Evolutionary conservation across 108 stramenopile species (phyloP).

Genomic region (Cyclostephanos tholiformis): DNA sequence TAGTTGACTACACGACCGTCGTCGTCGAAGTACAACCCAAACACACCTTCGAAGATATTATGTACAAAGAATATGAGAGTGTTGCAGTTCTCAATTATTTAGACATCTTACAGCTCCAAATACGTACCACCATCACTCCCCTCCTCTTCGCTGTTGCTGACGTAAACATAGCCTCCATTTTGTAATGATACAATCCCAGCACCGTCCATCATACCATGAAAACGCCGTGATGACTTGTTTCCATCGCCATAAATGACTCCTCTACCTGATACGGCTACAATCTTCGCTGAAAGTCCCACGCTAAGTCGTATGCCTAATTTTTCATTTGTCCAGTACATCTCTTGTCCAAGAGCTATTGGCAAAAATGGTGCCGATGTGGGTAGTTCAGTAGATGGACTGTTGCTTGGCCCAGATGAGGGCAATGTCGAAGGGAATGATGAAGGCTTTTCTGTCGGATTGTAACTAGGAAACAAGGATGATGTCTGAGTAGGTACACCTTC

Average conservation of each 20-base stretch:
- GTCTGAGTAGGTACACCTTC: background rate
- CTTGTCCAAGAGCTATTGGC: slow-evolving; percentile 6
- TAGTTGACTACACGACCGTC: slow-evolving; percentile 12
- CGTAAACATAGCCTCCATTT: slow-evolving; percentile 27
- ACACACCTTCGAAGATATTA: slow-evolving; percentile 11
- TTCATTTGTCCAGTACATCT: background rate
- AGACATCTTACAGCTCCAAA: background rate
- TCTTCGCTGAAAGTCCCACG: slow-evolving; percentile 5
- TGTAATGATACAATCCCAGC: slow-evolving; percentile 11
- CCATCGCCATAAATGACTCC: slow-evolving; percentile 1
- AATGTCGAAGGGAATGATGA: background rate
- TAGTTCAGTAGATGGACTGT: background rate
- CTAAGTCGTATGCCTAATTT: background rate
- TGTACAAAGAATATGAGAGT: background rate
- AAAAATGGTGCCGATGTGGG: slow-evolving; percentile 10
- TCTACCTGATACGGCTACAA: slow-evolving; percentile 3
- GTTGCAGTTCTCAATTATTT: background rate
- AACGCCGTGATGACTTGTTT: background rate
- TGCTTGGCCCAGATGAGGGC: background rate
- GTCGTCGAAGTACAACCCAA: slow-evolving; percentile 24
- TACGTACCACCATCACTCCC: slow-evolving; percentile 8
- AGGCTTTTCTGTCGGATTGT: slow-evolving; percentile 4
- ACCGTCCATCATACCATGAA: slow-evolving; percentile 1
- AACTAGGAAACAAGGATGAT: background rate
- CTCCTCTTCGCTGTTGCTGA: slow-evolving; percentile 14